Conservation (phyloP, 768 basidiomycete species). For the Scleroderma citrinum region DNA sequence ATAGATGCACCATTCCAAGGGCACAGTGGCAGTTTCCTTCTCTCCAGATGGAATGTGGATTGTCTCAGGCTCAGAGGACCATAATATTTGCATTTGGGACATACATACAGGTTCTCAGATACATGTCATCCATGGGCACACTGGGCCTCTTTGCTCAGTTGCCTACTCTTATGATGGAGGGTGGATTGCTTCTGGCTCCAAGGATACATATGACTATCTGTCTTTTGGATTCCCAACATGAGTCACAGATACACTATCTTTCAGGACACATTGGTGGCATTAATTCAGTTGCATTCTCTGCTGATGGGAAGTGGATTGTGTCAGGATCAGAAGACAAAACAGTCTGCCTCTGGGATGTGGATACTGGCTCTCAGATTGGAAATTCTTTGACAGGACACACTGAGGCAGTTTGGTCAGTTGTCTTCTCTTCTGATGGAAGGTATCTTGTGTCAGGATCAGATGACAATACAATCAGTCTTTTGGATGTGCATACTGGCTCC, state of each 20-base stretch:
- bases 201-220: no score
- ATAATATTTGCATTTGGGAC: neutral
- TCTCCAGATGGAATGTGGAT: neutral
- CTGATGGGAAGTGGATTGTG: neutral
- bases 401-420: neutral
- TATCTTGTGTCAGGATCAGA: neutral
- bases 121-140: no score
- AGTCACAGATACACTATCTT: no score
- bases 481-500: neutral
- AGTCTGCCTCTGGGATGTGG: neutral
- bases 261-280: no score
- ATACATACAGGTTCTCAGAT: no score
- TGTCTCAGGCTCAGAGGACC: neutral
- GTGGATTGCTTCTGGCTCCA: no score
- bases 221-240: no score
- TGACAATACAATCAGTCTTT: neutral
- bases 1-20: neutral
- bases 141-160: no score
- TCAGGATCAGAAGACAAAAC: neutral
- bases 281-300: neutral
- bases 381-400: neutral
- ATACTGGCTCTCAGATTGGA: neutral
- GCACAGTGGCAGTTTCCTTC: neutral
- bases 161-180: no score
- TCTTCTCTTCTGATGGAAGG: neutral